phyloP scores from a whole-genome alignment of 345 rosid genomes.

The Melaleuca quinquenervia region DNA sequence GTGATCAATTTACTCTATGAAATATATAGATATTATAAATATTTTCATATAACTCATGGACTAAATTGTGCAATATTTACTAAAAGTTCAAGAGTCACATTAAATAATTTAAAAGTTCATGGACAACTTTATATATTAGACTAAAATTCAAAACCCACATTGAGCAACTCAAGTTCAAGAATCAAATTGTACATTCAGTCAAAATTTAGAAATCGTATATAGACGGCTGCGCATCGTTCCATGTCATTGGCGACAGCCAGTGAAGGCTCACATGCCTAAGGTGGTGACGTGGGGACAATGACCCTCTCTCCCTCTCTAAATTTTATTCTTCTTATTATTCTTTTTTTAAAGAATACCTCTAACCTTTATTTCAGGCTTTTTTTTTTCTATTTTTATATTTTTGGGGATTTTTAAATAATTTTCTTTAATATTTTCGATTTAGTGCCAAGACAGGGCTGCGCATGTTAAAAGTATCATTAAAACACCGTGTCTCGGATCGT shows the following conservation, averaged over 20 bases:
- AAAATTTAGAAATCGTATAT: too few relatives aligned
- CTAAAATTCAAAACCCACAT: not conserved
- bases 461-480: not conserved
- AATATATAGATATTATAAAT: too few relatives aligned
- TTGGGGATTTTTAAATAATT: not conserved
- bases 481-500: not conserved
- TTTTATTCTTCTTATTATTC: not conserved
- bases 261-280: not conserved
- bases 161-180: too few relatives aligned
- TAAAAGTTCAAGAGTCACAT: too few relatives aligned
- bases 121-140: too few relatives aligned
- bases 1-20: not conserved
- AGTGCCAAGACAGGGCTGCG: not conserved
- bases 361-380: not conserved
- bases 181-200: not conserved
- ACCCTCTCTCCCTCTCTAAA: not conserved
- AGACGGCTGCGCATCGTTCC: too few relatives aligned
- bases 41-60: too few relatives aligned
- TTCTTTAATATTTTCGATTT: not conserved
- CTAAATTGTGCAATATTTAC: not conserved
- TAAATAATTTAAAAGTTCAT: too few relatives aligned
- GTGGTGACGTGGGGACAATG: not conserved
- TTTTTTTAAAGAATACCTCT: not conserved
- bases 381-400: fast-evolving
- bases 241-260: not conserved